Percentiles rank a stretch among this genome's conserved stretches.
These are phyloP conservation scores for Toxicodendron radicans DNA, from an alignment of 345 rosid genomes.

Conservation along the genomic window DNA sequence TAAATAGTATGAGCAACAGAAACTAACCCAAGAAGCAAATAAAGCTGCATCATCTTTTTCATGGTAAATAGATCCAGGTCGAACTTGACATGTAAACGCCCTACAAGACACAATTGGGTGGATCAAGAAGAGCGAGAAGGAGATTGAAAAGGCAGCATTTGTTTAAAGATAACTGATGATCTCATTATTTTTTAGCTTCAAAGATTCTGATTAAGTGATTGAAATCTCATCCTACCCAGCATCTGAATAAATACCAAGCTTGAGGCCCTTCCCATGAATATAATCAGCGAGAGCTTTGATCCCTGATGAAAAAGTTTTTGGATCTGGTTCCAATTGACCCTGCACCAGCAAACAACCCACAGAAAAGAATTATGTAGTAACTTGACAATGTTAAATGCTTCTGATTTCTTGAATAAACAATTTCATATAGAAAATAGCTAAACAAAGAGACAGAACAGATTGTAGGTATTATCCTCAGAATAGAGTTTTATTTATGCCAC, in stretches of 20 bases:
- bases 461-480: no score
- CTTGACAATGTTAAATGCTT: neutral
- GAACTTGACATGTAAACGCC: constrained; percentile 85
- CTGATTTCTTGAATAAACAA: constrained; percentile 6
- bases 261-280: constrained; percentile 78
- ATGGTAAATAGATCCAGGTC: constrained; percentile 91
- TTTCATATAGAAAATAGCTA: constrained; percentile 1
- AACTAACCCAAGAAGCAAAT: constrained; percentile 97
- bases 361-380: neutral
- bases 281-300: constrained; percentile 85
- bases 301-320: constrained; percentile 84
- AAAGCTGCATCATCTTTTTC: constrained; percentile 76
- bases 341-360: constrained; percentile 34
- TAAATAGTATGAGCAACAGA: neutral
- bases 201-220: constrained; percentile 13
- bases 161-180: constrained; percentile 6
- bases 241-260: constrained; percentile 97
- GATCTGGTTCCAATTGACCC: constrained; percentile 81
- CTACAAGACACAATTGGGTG: constrained; percentile 36
- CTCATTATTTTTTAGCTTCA: constrained; percentile 23
- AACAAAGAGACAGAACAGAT: no score
- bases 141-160: constrained; percentile 6
- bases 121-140: constrained; percentile 17
- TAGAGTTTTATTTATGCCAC: no score
- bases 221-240: constrained; percentile 80